Evolutionary conservation across 1,139 yeast genomes (phyloP).

Genomic region (Lodderomyces jiufengensis): DNA sequence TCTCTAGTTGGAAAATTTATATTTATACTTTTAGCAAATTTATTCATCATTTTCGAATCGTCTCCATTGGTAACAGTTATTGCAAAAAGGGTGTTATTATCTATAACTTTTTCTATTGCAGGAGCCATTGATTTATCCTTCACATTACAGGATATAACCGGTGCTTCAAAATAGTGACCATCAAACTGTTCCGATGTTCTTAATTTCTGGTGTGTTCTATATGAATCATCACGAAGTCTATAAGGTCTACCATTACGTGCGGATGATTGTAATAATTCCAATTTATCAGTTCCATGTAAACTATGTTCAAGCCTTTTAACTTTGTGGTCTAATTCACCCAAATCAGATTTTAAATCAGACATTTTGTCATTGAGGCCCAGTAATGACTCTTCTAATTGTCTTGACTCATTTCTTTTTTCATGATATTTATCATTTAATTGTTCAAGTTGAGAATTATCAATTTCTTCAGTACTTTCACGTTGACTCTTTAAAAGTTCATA

Average conservation of each 20-base stretch:
- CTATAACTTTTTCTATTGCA: conserved; percentile 57
- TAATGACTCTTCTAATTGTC: conserved; percentile 14
- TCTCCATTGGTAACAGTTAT: conserved; percentile 34
- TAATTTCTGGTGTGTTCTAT: conserved; percentile 29
- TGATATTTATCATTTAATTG: conserved; percentile 14
- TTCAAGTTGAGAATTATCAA: conserved; percentile 19
- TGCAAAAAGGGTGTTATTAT: conserved; percentile 52
- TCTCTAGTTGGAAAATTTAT: conserved; percentile 43
- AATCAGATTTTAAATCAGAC: conserved; percentile 19
- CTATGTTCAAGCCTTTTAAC: conserved; percentile 19
- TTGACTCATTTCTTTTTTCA: conserved; percentile 14
- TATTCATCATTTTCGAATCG: conserved; percentile 16
- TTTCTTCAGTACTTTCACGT: conserved; percentile 13
- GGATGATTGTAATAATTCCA: conserved; percentile 38
- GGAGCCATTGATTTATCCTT: conserved; percentile 48
- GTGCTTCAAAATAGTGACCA: conserved; percentile 63
- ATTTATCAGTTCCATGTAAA: conserved; percentile 49
- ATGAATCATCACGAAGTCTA: conserved; percentile 27
- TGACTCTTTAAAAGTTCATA: conserved; percentile 15
- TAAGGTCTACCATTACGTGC: conserved; percentile 20
- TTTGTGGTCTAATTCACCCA: conserved; percentile 17
- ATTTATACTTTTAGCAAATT: conserved; percentile 24
- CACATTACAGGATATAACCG: conserved; percentile 63
- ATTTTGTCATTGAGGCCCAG: conserved; percentile 17
- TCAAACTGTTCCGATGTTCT: conserved; percentile 30